Evolutionary conservation across 768 basidiomycete genomes (phyloP).

Genomic region (Hysterangium stoloniferum): DNA sequence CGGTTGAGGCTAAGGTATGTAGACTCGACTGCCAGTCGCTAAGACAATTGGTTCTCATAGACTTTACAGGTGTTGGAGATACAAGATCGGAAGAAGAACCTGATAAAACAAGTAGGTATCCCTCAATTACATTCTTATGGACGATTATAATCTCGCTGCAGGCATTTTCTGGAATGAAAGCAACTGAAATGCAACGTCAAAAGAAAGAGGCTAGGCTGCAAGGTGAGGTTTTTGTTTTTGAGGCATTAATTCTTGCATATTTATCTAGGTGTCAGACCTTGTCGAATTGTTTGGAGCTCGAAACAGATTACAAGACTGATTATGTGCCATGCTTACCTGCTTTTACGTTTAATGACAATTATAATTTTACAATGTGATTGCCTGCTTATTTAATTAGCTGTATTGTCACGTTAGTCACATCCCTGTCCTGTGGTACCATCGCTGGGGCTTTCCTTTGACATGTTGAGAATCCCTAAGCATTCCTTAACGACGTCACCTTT

Average conservation of each 20-base stretch:
- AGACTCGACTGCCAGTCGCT: background rate
- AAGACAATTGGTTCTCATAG: background rate
- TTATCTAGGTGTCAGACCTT: conserved; percentile 37
- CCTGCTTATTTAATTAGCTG: no score
- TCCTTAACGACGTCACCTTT: no score
- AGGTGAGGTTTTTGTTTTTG: conserved; percentile 35
- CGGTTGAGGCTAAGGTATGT: conserved; percentile 73
- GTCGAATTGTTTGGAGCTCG: conserved; percentile 48
- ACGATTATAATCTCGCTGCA: conserved; percentile 22
- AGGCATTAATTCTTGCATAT: background rate
- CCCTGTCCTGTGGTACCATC: no score
- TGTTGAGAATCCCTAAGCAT: no score
- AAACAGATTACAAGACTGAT: background rate
- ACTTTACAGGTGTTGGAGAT: conserved; percentile 61
- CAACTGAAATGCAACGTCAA: conserved; percentile 64
- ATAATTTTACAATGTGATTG: no score
- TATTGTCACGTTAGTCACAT: no score
- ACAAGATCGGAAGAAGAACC: conserved; percentile 73
- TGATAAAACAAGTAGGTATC: conserved; percentile 60
- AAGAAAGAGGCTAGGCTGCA: conserved; percentile 77
- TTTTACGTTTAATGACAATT: no score
- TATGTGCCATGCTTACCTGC: background rate
- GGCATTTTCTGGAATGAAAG: conserved; percentile 82
- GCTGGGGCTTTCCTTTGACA: no score
- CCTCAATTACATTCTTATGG: background rate